Evolutionary conservation across 768 basidiomycete species (phyloP).

Genomic region (Crucibulum laeve): DNA sequence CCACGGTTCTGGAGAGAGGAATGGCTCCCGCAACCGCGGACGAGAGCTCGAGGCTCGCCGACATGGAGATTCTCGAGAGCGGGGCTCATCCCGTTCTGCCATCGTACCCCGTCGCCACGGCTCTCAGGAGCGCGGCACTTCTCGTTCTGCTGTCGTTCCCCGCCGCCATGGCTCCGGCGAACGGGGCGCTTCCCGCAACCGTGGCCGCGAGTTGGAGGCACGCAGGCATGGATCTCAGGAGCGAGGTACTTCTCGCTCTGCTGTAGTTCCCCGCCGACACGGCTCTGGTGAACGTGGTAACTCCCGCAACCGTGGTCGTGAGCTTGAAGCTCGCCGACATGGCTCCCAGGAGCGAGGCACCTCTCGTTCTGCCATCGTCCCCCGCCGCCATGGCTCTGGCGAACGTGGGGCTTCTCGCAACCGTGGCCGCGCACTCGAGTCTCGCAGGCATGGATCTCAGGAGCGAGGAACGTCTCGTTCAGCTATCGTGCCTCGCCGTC

Average conservation of each 20-base stretch:
- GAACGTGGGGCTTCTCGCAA: constrained; percentile 5
- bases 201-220: constrained; percentile 6
- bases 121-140: constrained; percentile 1
- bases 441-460: constrained; percentile 10
- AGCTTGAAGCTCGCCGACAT: constrained; percentile 10
- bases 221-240: constrained; percentile 10
- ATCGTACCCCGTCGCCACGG: constrained; percentile 10
- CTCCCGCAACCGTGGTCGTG: constrained; percentile 6
- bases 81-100: constrained; percentile 6
- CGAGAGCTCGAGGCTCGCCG: constrained; percentile 1
- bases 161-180: constrained; percentile 11
- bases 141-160: background rate
- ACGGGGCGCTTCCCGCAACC: constrained; percentile 5
- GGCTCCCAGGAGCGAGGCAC: constrained; percentile 6
- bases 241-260: background rate
- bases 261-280: constrained; percentile 7
- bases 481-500: constrained; percentile 8
- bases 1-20: constrained; percentile 8
- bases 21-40: constrained; percentile 1
- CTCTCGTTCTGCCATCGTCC: constrained; percentile 1
- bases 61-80: constrained; percentile 7
- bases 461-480: constrained; percentile 3
- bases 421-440: constrained; percentile 5
- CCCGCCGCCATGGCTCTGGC: constrained; percentile 7
- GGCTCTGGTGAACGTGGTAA: constrained; percentile 3